These are phyloP conservation scores for Nothophoma quercina DNA, from an alignment of 2,329 filamentous ascomycete species.

Conservation along the genomic window DNA sequence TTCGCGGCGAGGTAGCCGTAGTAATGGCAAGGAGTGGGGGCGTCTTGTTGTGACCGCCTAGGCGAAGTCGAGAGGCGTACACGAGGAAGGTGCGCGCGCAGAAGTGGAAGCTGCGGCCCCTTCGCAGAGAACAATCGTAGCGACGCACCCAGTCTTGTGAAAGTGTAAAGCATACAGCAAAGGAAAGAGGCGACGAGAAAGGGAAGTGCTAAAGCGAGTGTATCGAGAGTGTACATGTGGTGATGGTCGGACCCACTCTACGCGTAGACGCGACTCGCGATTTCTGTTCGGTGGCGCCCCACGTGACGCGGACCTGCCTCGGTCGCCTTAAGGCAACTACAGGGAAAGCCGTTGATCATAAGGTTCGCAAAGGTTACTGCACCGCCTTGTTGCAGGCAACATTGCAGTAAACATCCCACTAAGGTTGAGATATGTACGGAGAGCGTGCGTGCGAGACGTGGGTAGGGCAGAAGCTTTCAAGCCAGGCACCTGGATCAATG, in stretches of 20 bases:
- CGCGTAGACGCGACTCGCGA: constrained; percentile 26
- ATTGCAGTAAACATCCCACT: too few species aligned
- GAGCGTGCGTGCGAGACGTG: too few species aligned
- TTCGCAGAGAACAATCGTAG: constrained; percentile 40
- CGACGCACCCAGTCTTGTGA: constrained; percentile 41
- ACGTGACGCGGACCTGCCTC: constrained; percentile 3
- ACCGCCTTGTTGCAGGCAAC: too few species aligned
- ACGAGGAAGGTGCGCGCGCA: constrained; percentile 30
- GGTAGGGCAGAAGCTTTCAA: too few species aligned
- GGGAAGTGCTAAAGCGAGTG: constrained; percentile 31
- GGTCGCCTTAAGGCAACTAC: neutral
- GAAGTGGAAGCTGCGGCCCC: constrained; percentile 29
- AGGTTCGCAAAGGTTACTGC: too few species aligned
- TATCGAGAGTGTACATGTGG: constrained; percentile 32
- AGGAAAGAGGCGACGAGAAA: constrained; percentile 35
- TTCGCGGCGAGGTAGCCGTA: constrained; percentile 28
- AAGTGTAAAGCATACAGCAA: constrained; percentile 50
- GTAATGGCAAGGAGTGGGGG: constrained; percentile 13
- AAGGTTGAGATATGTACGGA: neutral
- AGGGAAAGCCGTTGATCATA: too few species aligned
- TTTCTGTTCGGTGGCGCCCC: constrained; percentile 1
- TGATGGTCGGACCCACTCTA: constrained; percentile 16
- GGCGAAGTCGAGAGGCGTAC: constrained; percentile 21
- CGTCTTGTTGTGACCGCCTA: constrained; percentile 9
- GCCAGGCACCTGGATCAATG: too few species aligned